These are phyloP conservation scores for Neotropicomus parvogracilis DNA, from an alignment of 1,284 basidiomycete species.

Conservation along the genomic window DNA sequence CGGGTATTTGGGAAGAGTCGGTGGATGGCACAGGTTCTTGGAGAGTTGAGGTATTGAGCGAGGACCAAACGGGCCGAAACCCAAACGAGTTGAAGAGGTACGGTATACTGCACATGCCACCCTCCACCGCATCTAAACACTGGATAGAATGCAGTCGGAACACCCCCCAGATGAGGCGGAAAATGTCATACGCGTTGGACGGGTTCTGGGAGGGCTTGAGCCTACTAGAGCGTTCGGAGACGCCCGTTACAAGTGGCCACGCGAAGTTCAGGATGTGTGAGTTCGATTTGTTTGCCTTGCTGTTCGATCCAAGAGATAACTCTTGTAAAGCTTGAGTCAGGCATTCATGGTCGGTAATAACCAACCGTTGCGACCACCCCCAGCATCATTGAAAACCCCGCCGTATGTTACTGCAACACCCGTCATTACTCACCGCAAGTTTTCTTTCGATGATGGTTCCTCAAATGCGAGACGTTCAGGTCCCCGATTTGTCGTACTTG, in stretches of 20 bases:
- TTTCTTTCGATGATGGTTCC: slow-evolving; percentile 40
- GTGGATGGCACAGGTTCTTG: slow-evolving; percentile 63
- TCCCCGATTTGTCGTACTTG: slow-evolving; percentile 78
- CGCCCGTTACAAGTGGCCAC: slow-evolving; percentile 89
- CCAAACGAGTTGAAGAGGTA: slow-evolving; percentile 75
- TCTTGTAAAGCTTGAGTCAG: slow-evolving; percentile 52
- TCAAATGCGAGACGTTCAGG: slow-evolving; percentile 27
- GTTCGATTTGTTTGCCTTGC: slow-evolving; percentile 24
- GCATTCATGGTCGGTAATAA: slow-evolving; percentile 65
- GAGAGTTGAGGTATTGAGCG: slow-evolving; percentile 88
- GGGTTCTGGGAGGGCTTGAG: slow-evolving; percentile 90
- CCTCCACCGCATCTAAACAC: slow-evolving; percentile 9
- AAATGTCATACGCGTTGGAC: slow-evolving; percentile 81
- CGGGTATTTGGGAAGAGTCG: slow-evolving; percentile 81
- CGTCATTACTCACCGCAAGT: slow-evolving; percentile 80
- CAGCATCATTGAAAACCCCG: slow-evolving; percentile 73
- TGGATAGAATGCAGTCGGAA: slow-evolving; percentile 76
- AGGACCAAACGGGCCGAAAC: slow-evolving; percentile 95
- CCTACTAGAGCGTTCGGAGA: slow-evolving; percentile 95
- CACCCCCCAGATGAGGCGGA: slow-evolving; percentile 82
- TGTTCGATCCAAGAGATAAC: slow-evolving; percentile 2
- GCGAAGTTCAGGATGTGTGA: slow-evolving; percentile 69
- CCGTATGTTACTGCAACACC: slow-evolving; percentile 94
- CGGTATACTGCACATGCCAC: slow-evolving; percentile 7
- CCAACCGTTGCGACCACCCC: slow-evolving; percentile 56